Conservation (phyloP, 1,284 basidiomycete genomes). For the Malassezia brasiliensis region DNA sequence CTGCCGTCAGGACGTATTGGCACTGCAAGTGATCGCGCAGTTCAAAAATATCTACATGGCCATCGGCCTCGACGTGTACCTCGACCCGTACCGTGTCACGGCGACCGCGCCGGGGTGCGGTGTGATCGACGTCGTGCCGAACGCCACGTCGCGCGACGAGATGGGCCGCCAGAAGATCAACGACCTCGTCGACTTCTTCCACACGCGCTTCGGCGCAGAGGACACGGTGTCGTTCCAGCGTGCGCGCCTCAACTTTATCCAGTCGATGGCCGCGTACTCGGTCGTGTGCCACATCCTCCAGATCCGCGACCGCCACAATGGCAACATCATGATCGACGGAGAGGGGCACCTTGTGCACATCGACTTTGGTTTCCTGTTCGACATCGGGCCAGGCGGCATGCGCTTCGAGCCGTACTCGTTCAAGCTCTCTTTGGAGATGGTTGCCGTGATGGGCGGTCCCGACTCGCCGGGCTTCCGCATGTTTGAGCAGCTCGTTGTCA, state of each 20-base stretch:
- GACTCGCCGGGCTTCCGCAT: conserved; percentile 84
- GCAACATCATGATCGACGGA: conserved; percentile 94
- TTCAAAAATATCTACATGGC: conserved; percentile 92
- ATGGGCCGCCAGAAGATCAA: conserved; percentile 99
- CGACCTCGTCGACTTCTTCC: conserved; percentile 85
- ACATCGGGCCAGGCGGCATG: conserved; percentile 60
- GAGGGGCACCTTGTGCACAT: conserved; percentile 93
- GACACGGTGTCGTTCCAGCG: conserved; percentile 83
- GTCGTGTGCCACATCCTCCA: conserved; percentile 97
- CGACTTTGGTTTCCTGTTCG: conserved; percentile 96
- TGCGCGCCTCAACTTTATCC: conserved; percentile 90
- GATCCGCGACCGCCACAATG: conserved; percentile 95
- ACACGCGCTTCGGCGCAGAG: conserved; percentile 82
- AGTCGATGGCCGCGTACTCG: conserved; percentile 98
- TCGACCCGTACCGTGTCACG: conserved; percentile 93
- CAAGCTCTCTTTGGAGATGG: conserved; percentile 97
- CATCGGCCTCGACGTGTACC: conserved; percentile 79
- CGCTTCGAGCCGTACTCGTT: conserved; percentile 59
- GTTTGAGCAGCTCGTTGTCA: conserved; percentile 86
- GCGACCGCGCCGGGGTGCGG: conserved; percentile 97
- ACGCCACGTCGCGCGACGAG: conserved; percentile 94
- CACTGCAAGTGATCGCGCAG: conserved; percentile 95
- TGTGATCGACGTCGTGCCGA: conserved; percentile 96
- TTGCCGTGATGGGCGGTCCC: conserved; percentile 88
- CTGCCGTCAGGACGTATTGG: conserved; percentile 93